Evolutionary conservation across 768 basidiomycete genomes (phyloP), one percentile per base, ranked within the genome.

Genomic region (Hebeloma cylindrosporum): DNA sequence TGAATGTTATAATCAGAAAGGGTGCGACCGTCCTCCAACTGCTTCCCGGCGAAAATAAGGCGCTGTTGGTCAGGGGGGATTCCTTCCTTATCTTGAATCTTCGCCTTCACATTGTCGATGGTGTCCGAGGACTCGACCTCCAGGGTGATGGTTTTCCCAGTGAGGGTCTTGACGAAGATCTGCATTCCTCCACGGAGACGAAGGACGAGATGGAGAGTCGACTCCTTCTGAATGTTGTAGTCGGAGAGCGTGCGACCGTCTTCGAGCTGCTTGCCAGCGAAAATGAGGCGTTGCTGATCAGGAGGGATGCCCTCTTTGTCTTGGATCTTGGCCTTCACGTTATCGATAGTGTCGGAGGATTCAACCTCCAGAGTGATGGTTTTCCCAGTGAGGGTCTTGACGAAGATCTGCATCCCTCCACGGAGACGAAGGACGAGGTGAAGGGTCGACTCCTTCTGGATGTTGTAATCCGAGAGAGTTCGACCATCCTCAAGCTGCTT

Each of bases 331-430:
- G 83, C 76, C 64, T 85, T 85, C 17, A 93, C 90, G 54, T 93
- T 91, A 62, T 94, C 92, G 58, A 95, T 93, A 9, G 92, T 93
- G 63, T 93, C 90, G 0, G 86, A 90, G 0, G 91, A 93, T 66
- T 94, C 91, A 32, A 94, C 93, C 62, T 95, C 93, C 13, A 94
- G 64, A 1, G 92, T 94, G 57, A 95, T 95, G 1, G 91, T 93
- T 74, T 93, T 93, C 23, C 90, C 90, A 0, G 88, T 93, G 16
- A 91, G 66, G 0, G 88, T 88, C 75, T 92, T 91, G 25, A 91
- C 87, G 48, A 91, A 91, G 47, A 91, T 89, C 56, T 93, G 89
- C 90, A 93, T 91, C 5, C 90, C 89, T 53, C 88, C 90, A 58
- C 90, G 86, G 0, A 92, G 81, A 66, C 89, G 85, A 21, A 91